These are phyloP conservation scores for Lenwebbia sp. DNA, from an alignment of 345 rosid species.

Conservation along the genomic window DNA sequence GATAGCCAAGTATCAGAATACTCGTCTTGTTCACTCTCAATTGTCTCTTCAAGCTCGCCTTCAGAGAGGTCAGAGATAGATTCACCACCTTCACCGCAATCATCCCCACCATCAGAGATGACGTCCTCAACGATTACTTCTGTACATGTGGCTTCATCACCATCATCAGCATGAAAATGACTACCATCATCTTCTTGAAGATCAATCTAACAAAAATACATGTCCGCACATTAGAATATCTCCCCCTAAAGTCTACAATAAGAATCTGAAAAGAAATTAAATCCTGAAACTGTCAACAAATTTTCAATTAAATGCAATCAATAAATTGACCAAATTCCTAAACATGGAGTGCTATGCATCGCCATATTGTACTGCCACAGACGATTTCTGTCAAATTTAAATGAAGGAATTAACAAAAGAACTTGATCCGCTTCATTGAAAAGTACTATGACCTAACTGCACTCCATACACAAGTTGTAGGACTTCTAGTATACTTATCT, in stretches of 20 bases:
- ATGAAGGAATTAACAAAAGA: too few species aligned
- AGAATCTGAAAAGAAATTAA: neutral
- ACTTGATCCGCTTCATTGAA: too few species aligned
- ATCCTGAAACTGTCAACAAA: neutral
- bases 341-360: too few species aligned
- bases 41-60: neutral
- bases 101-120: neutral
- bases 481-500: neutral
- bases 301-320: too few species aligned
- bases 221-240: neutral
- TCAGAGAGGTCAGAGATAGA: neutral
- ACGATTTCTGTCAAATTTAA: too few species aligned
- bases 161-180: conserved; percentile 14
- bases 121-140: conserved; percentile 1
- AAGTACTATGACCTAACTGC: neutral
- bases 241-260: neutral
- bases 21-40: neutral
- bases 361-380: too few species aligned
- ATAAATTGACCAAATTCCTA: too few species aligned
- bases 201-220: conserved; percentile 46
- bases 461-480: neutral
- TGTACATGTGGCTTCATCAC: neutral
- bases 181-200: conserved; percentile 30
- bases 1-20: conserved; percentile 3
- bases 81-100: neutral